A percentile compares a stretch with the other conserved stretches of the same genome.
These are phyloP conservation scores for Cyclotella baltica DNA, from an alignment of 108 stramenopile species.

Conservation along the genomic window DNA sequence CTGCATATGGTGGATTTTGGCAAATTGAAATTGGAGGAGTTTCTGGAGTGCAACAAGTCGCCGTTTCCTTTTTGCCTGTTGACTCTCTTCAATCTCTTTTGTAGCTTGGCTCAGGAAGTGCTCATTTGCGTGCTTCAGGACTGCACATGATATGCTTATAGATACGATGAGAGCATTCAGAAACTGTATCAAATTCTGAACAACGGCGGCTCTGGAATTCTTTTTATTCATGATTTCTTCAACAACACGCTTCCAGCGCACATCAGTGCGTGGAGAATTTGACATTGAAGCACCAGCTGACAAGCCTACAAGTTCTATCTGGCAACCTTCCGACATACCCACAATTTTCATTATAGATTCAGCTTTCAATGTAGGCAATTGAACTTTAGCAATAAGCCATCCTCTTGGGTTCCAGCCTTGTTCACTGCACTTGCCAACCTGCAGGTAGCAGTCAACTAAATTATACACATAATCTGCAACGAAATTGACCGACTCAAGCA, in stretches of 20 bases:
- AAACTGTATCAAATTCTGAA: constrained; percentile 40
- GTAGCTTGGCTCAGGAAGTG: constrained; percentile 21
- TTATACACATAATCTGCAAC: constrained; percentile 43
- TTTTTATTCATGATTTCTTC: constrained; percentile 15
- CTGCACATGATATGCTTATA: constrained; percentile 39
- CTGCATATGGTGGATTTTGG: constrained; percentile 44
- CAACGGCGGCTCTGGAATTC: constrained; percentile 10
- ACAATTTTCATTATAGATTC: constrained; percentile 31
- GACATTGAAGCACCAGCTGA: no score
- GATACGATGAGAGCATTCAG: constrained; percentile 33
- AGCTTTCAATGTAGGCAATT: constrained; percentile 43
- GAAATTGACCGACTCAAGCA: constrained; percentile 15
- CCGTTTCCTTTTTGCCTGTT: constrained; percentile 25
- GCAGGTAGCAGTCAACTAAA: constrained; percentile 47
- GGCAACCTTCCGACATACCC: constrained; percentile 18
- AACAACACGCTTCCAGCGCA: constrained; percentile 31
- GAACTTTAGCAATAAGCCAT: constrained; percentile 47
- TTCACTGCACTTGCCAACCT: constrained; percentile 36
- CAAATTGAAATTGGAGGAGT: constrained; percentile 46
- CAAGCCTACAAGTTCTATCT: constrained; percentile 30
- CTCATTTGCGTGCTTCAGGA: constrained; percentile 48
- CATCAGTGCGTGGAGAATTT: no score
- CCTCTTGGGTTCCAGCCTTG: constrained; percentile 49
- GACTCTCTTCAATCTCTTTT: neutral
- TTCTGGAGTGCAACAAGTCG: constrained; percentile 36